Conservation (phyloP, 345 rosid species). For the Murraya paniculata region DNA sequence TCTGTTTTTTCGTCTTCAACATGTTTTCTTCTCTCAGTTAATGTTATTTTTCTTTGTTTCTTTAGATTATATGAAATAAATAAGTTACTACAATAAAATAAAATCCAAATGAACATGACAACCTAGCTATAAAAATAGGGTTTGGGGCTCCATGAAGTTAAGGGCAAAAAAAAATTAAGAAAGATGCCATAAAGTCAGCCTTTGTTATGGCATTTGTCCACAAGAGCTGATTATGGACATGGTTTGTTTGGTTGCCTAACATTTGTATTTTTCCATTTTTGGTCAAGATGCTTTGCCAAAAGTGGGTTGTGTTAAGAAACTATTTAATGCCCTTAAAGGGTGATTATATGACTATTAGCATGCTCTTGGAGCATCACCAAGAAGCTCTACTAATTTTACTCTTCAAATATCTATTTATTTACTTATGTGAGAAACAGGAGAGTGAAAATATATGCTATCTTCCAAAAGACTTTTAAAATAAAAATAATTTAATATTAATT, state of each 20-base stretch:
- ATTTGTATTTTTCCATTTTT: not conserved
- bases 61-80: not conserved
- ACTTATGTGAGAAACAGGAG: too few species aligned
- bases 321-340: too few species aligned
- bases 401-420: too few species aligned
- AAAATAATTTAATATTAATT: too few species aligned
- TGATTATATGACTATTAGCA: too few species aligned
- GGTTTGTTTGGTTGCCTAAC: not conserved
- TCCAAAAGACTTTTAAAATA: too few species aligned
- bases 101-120: slow-evolving; percentile 10
- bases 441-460: too few species aligned
- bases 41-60: not conserved
- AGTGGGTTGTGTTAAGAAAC: not conserved
- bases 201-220: not conserved
- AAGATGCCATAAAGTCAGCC: not conserved
- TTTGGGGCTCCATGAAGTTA: slow-evolving; percentile 48
- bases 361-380: too few species aligned
- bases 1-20: slow-evolving; percentile 10
- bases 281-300: not conserved
- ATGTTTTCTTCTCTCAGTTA: not conserved
- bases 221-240: not conserved
- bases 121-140: slow-evolving; percentile 19
- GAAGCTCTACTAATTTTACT: too few species aligned
- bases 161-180: not conserved
- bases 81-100: not conserved